These are phyloP conservation scores for Rhizopogon sp. DNA, from an alignment of 768 basidiomycete genomes.

Conservation along the genomic window DNA sequence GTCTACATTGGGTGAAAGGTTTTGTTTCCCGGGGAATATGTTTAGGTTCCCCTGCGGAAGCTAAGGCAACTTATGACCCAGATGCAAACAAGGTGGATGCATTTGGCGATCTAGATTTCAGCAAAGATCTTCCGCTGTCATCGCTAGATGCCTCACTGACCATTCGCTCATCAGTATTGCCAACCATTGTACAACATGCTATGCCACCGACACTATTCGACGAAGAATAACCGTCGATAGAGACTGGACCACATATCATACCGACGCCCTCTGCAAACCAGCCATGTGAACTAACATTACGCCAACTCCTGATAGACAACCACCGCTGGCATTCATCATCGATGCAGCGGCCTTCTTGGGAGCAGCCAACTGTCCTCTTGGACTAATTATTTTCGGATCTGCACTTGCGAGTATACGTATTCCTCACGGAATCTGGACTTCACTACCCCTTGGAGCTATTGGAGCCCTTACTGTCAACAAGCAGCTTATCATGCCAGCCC, in stretches of 20 bases:
- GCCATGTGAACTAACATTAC: slow-evolving; percentile 29
- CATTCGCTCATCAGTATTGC: background rate
- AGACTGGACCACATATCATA: background rate
- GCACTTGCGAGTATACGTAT: slow-evolving; percentile 57
- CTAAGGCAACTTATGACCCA: too few relatives aligned
- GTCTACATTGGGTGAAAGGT: too few relatives aligned
- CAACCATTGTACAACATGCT: slow-evolving; percentile 6
- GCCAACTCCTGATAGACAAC: slow-evolving; percentile 58
- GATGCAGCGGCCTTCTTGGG: slow-evolving; percentile 58
- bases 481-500: slow-evolving; percentile 50
- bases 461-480: slow-evolving; percentile 46
- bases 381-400: slow-evolving; percentile 57
- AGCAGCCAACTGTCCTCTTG: slow-evolving; percentile 57
- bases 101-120: background rate
- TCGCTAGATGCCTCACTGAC: background rate
- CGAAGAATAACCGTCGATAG: background rate
- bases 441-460: slow-evolving; percentile 50
- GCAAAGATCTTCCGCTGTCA: background rate
- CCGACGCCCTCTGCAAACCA: background rate
- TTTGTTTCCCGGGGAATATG: too few relatives aligned
- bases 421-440: slow-evolving; percentile 40
- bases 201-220: background rate
- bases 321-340: slow-evolving; percentile 58
- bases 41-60: too few relatives aligned
- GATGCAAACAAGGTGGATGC: too few relatives aligned